Conservation (phyloP, 2,329 filamentous ascomycete species). For the Aureobasidium sp. region DNA sequence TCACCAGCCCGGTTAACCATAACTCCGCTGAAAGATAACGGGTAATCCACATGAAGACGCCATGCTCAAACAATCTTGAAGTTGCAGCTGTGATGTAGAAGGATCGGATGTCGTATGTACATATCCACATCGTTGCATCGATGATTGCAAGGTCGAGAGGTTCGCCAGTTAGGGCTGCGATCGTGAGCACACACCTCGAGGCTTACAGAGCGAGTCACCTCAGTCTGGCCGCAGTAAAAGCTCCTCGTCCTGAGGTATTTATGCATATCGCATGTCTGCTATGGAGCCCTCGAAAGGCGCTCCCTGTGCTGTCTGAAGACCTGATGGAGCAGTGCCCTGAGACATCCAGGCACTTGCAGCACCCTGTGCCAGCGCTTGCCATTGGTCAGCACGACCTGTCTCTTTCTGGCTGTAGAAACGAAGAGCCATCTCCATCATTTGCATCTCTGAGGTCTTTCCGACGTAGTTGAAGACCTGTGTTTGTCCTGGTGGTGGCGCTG, state of each 20-base stretch:
- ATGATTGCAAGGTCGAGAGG: not conserved
- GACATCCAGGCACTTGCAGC: slow-evolving; percentile 17
- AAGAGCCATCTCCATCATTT: slow-evolving; percentile 49
- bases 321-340: not conserved
- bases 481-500: slow-evolving; percentile 17
- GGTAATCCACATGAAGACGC: not conserved
- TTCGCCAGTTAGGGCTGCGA: not conserved
- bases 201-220: not conserved
- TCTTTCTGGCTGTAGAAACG: slow-evolving; percentile 27
- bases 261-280: slow-evolving; percentile 7
- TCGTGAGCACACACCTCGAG: not conserved
- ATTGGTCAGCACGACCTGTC: slow-evolving; percentile 23
- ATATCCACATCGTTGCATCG: not conserved
- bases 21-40: not conserved
- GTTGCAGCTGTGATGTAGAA: not conserved
- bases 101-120: not conserved
- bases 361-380: slow-evolving; percentile 23
- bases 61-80: not conserved
- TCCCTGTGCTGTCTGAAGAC: slow-evolving; percentile 2
- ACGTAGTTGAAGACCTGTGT: slow-evolving; percentile 56
- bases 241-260: not conserved
- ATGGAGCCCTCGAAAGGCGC: slow-evolving; percentile 2
- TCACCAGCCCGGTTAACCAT: not conserved
- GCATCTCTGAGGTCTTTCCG: slow-evolving; percentile 59
- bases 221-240: not conserved